Base-by-base conservation (phyloP, 2,329 filamentous ascomycete species). In the Talaromyces sp. region DNA sequence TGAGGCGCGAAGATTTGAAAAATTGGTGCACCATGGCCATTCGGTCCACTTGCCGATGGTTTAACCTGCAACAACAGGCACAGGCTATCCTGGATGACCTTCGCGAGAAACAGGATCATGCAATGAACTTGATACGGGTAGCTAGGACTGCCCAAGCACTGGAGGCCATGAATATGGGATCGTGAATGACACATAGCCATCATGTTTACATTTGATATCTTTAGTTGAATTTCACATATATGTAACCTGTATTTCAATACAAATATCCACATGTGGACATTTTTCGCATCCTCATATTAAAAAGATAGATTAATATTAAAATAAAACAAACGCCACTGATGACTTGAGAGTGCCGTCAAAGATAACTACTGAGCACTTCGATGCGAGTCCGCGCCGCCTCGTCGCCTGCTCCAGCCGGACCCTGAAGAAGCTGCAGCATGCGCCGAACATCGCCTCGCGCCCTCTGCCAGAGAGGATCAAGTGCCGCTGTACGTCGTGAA, bases 361-460 rank as follows among this genome's bases (percentile, higher is more conserved):
- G 51, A 33, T 63, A 63, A 32, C 30, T 63, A 19, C 55, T 63
- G n/a, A 63, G 27, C 47, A 63, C 58, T 52, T 63, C 62, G 3
- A 60, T 58, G 0, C 62, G 62, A 57, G 62, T 63, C 36, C 55
- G 60, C 17, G 62, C 55, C 25, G 32, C 32, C 17, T 53, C 28
- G 22, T 63, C 62, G 11, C 58, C 62, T 33, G 33, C 27, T 5
- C 55, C 22, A 13, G 62, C 59, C n/a, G 54, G 58, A 25, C 5
- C 49, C 28, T 51, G 52, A 17, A 61, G 59, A 9, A 63, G 51
- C 6, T 61, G 25, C 28, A 63, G 55, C 62, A 63, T 63, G 56
- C 19, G 62, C 7, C 32, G 55, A 39, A 63, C 39, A 53, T 63
- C 59, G 19, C 13, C 19, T 49, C 58, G 62, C 8, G 58, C 62